Evolutionary conservation across 441 rosid species (phyloP).

Genomic region (Heliophila coronopifolia): DNA sequence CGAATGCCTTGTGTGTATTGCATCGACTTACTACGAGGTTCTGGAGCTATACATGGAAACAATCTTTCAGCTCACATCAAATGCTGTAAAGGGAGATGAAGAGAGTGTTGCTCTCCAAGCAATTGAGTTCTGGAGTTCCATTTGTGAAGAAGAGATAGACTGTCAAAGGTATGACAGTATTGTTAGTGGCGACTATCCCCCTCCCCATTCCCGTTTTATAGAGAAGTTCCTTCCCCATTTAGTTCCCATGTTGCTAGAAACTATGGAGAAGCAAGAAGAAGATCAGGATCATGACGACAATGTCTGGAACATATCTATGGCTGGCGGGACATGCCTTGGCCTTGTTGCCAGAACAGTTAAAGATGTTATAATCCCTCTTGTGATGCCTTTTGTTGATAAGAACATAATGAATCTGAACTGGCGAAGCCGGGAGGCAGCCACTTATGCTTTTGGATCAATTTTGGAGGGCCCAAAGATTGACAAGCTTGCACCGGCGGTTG

Average conservation of each 20-base stretch:
- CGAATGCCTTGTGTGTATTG: slow-evolving; percentile 89
- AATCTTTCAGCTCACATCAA: slow-evolving; percentile 76
- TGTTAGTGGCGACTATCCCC: slow-evolving; percentile 58
- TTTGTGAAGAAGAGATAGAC: slow-evolving; percentile 93
- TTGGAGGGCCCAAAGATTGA: slow-evolving; percentile 82
- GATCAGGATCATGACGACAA: slow-evolving; percentile 91
- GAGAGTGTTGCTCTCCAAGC: slow-evolving; percentile 93
- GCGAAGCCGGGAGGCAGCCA: slow-evolving; percentile 89
- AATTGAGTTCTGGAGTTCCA: slow-evolving; percentile 89
- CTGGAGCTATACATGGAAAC: slow-evolving; percentile 80
- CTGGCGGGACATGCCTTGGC: slow-evolving; percentile 95
- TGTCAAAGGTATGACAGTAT: slow-evolving; percentile 60
- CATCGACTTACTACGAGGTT: slow-evolving; percentile 74
- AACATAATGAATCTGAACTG: slow-evolving; percentile 70
- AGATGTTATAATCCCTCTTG: slow-evolving; percentile 73
- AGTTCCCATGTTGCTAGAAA: slow-evolving; percentile 74
- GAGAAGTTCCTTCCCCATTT: slow-evolving; percentile 70
- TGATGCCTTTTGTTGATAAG: slow-evolving; percentile 81
- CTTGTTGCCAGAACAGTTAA: slow-evolving; percentile 92
- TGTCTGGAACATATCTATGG: slow-evolving; percentile 88
- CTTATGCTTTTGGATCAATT: slow-evolving; percentile 89
- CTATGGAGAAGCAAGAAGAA: slow-evolving; percentile 80
- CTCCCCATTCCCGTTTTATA: slow-evolving; percentile 53
- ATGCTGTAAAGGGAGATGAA: slow-evolving; percentile 81
- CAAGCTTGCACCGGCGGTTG: slow-evolving; percentile 70